These are phyloP conservation scores for Gossypium laxum DNA, from an alignment of 441 rosid species.

Conservation along the genomic window DNA sequence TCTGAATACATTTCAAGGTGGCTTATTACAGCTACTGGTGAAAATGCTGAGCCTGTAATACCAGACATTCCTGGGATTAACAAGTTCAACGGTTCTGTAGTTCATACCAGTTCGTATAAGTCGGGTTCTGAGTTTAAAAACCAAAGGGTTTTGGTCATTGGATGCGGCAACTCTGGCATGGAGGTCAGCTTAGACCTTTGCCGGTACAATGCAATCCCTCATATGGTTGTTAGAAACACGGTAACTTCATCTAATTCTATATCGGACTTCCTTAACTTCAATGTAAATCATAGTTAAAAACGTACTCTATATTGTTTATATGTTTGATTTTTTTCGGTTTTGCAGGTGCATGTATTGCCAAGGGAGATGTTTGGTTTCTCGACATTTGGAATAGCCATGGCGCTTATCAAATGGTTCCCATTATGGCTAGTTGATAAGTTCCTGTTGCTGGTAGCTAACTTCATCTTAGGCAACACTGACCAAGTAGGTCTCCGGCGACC, in stretches of 20 bases:
- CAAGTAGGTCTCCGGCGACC: conserved; percentile 73
- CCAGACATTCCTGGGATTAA: conserved; percentile 56
- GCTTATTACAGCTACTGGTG: conserved; percentile 83
- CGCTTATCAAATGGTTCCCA: conserved; percentile 68
- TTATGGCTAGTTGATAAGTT: conserved; percentile 55
- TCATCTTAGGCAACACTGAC: conserved; percentile 57
- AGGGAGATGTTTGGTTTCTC: conserved; percentile 78
- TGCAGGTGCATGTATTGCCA: conserved; percentile 82
- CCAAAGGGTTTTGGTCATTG: conserved; percentile 60
- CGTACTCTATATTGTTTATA: neutral
- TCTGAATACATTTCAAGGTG: conserved; percentile 44
- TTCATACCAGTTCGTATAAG: conserved; percentile 65
- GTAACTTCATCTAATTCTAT: conserved; percentile 27
- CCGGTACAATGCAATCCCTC: conserved; percentile 61
- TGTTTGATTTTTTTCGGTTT: neutral
- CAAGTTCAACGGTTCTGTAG: conserved; percentile 44
- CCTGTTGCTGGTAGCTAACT: conserved; percentile 40
- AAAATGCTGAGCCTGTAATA: conserved; percentile 65
- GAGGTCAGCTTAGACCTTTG: conserved; percentile 92
- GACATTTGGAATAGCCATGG: conserved; percentile 75
- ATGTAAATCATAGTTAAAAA: neutral
- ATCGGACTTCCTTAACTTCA: neutral
- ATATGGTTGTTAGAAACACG: conserved; percentile 73
- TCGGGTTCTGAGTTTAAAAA: conserved; percentile 55
- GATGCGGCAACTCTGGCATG: conserved; percentile 95